Base-by-base conservation (phyloP, 352 stramenopile genomes). In the Globisporangium barbulae region DNA sequence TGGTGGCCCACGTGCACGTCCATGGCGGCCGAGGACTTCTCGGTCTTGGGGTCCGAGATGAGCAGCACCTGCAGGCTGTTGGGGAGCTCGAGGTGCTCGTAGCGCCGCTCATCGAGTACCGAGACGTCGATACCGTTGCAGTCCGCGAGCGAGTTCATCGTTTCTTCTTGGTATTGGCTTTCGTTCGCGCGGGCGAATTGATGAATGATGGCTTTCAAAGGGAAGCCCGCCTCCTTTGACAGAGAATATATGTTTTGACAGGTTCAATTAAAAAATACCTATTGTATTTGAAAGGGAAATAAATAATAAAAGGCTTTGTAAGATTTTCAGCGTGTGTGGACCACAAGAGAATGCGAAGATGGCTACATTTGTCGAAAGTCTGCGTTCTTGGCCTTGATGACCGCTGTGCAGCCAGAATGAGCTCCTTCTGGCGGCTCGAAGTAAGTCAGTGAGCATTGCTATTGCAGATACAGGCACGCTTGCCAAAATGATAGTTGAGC, bases 1-100 rank as follows among this genome's bases (percentile, higher is more conserved):
- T 96, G 88, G 65, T 96, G 85, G 5, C 97, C 97, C 37, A 99
- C 96, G 73, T 98, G 86, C 19, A 99, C 94, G 73, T 98, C 90
- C 85, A 99, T 97, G 12, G 93, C 91, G 12, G 93, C 95, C 8
- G 96, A 93, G 7, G 90, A 83, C 67, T 98, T 96, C 54, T 98
- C 97, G 2, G 93, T 94, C 30, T 78, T 76, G 8, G 90, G 79
- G 77, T 99, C 97, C 25, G 80, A 96, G 57, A 98, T 88, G n/a
- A 98, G 56, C 53, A 91, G 61, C 50, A 90, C 84, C 30, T 86
- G 80, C 35, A 93, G 72, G 0, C 66, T 45, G 61, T 93, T 93
- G 19, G 37, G 44, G 8, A 93, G 74, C 31, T 67, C 65, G 15
- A 90, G 37, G 12, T 63, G 74, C 64, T 83, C 70, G 69, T 93